Percentiles rank a stretch among this genome's conserved stretches.
phyloP scores from a whole-genome alignment of 2,329 filamentous ascomycete genomes.

The Exophiala spinifera region DNA sequence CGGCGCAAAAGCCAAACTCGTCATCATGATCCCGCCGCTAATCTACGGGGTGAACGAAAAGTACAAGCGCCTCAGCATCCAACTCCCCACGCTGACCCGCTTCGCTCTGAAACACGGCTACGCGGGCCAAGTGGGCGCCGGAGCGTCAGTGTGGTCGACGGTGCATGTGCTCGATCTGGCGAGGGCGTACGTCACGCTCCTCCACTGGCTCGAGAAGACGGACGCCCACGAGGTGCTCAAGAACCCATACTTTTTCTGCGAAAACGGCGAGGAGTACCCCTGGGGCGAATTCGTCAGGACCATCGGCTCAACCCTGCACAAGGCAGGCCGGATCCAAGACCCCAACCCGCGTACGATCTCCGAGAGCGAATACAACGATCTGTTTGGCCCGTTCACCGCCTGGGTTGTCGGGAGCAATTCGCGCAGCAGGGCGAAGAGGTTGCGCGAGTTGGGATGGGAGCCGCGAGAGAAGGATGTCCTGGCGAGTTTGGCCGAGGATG shows the following conservation, averaged over 20 bases:
- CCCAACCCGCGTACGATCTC: slow-evolving; percentile 38
- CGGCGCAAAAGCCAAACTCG: slow-evolving; percentile 42
- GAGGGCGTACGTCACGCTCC: slow-evolving; percentile 43
- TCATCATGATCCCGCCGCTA: slow-evolving; percentile 48
- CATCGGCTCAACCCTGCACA: slow-evolving; percentile 40
- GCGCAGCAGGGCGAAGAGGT: slow-evolving; percentile 44
- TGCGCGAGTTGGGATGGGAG: slow-evolving; percentile 47
- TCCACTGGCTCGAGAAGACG: slow-evolving; percentile 45
- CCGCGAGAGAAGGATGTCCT: slow-evolving; percentile 44
- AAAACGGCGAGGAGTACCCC: slow-evolving; percentile 44
- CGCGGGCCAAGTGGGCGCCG: slow-evolving; percentile 45
- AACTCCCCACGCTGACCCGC: slow-evolving; percentile 47
- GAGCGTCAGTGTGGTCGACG: slow-evolving; percentile 41
- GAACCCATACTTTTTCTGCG: slow-evolving; percentile 53
- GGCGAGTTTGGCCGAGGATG: slow-evolving; percentile 42
- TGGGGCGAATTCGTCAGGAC: slow-evolving; percentile 43
- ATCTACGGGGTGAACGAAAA: slow-evolving; percentile 46
- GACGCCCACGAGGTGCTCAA: slow-evolving; percentile 33
- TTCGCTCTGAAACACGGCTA: slow-evolving; percentile 50
- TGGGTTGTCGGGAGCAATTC: slow-evolving; percentile 44
- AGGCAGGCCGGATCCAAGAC: slow-evolving; percentile 39
- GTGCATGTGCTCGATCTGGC: slow-evolving; percentile 51
- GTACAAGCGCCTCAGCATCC: slow-evolving; percentile 45
- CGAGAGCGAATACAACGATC: slow-evolving; percentile 39
- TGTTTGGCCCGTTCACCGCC: slow-evolving; percentile 39